Conservation (phyloP, 139 green algal genomes). For the Ettlia oleoabundans region DNA sequence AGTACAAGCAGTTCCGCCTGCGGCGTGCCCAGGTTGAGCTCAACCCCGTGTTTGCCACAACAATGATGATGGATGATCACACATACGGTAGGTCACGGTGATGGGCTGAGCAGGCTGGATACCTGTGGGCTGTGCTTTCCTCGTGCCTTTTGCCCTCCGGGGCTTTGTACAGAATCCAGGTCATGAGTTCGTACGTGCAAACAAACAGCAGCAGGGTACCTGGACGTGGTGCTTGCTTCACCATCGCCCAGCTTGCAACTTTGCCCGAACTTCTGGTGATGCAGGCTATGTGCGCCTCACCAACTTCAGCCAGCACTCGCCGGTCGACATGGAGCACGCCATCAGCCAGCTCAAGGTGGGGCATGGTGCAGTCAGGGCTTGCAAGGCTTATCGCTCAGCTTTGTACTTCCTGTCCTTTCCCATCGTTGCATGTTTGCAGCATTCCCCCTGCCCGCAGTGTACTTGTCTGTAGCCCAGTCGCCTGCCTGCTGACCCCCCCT, state of each 20-base stretch:
- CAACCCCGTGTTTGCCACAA: conserved; percentile 77
- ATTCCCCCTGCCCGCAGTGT: not conserved
- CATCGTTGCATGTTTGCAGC: not conserved
- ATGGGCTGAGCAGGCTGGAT: not conserved
- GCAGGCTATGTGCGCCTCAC: conserved; percentile 87
- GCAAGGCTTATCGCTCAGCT: too few species aligned
- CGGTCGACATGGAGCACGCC: conserved; percentile 76
- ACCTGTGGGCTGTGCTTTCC: not conserved
- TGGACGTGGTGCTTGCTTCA: too few species aligned
- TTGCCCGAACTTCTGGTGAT: too few species aligned
- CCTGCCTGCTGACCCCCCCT: too few species aligned
- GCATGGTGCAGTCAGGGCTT: too few species aligned
- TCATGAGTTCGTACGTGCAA: too few species aligned
- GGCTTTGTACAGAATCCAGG: too few species aligned
- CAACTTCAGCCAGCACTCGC: conserved; percentile 82
- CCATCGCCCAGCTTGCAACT: too few species aligned
- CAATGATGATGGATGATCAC: conserved; percentile 48
- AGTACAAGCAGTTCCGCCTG: conserved; percentile 52
- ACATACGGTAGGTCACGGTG: conserved; percentile 27
- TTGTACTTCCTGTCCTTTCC: too few species aligned
- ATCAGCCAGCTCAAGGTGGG: conserved; percentile 74
- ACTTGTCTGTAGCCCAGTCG: too few species aligned
- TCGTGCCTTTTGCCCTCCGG: too few species aligned
- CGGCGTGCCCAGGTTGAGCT: conserved; percentile 78
- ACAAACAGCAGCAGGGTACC: too few species aligned